Percentiles rank a stretch among this genome's conserved stretches.
Conservation (phyloP, 306 rosid genomes). For the Citrullus colocynthis region DNA sequence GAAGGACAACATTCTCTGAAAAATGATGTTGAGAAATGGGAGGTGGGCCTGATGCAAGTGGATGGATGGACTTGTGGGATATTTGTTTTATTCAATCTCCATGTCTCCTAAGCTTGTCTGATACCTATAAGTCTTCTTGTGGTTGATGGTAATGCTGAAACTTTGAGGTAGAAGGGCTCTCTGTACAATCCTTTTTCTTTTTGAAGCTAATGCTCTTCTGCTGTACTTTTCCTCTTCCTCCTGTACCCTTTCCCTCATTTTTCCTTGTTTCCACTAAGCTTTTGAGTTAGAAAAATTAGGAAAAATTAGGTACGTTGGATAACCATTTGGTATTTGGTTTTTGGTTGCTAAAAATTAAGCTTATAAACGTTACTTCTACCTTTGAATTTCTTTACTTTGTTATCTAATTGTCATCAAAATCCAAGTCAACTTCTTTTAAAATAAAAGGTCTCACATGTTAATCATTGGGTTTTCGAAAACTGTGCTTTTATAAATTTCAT, state of each 20-base stretch:
- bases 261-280: background rate
- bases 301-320: background rate
- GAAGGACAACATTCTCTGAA: constrained; percentile 23
- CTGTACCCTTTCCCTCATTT: background rate
- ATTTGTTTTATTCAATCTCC: constrained; percentile 26
- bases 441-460: too few relatives aligned
- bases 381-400: too few relatives aligned
- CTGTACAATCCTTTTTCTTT: background rate
- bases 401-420: too few relatives aligned
- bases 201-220: background rate
- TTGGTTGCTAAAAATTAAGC: background rate
- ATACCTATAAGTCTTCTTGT: constrained; percentile 21
- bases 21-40: constrained; percentile 26
- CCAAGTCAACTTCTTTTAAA: too few relatives aligned
- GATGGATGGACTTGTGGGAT: constrained; percentile 30
- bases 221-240: background rate
- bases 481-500: too few relatives aligned
- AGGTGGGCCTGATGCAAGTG: constrained; percentile 22
- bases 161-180: background rate
- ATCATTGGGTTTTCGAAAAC: too few relatives aligned
- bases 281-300: too few relatives aligned
- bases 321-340: background rate
- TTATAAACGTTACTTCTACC: background rate
- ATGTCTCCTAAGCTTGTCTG: constrained; percentile 27
- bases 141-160: constrained; percentile 19